These are phyloP conservation scores for Epicoccum nigrum DNA, from an alignment of 2,329 filamentous ascomycete species.

Conservation along the genomic window DNA sequence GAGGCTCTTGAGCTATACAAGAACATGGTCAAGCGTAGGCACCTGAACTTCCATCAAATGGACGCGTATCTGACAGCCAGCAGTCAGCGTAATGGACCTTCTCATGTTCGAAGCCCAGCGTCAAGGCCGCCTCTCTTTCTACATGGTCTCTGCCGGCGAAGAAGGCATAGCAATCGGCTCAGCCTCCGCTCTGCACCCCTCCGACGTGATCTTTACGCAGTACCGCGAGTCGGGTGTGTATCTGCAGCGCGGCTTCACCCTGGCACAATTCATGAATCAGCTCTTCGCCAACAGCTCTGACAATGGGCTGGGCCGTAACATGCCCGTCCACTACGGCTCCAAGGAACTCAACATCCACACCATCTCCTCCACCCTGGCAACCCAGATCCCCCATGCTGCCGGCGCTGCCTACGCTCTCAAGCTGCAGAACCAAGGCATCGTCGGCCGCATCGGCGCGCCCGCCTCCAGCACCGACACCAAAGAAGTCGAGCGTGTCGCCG, in stretches of 20 bases:
- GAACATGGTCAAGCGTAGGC: conserved; percentile 65
- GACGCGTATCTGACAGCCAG: neutral
- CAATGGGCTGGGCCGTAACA: conserved; percentile 81
- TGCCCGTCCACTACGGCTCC: conserved; percentile 96
- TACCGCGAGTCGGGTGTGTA: conserved; percentile 95
- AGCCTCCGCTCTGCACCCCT: conserved; percentile 79
- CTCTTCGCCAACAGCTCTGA: conserved; percentile 88
- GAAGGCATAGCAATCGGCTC: conserved; percentile 93
- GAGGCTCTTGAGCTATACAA: conserved; percentile 67
- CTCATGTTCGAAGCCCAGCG: conserved; percentile 98
- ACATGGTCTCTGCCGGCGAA: conserved; percentile 94
- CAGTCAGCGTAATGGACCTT: conserved; percentile 85
- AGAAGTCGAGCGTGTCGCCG: conserved; percentile 63
- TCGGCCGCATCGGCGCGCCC: conserved; percentile 55
- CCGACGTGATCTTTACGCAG: conserved; percentile 91
- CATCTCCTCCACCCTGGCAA: conserved; percentile 83
- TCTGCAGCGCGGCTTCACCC: conserved; percentile 82
- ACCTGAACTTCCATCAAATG: neutral
- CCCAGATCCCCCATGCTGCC: conserved; percentile 85
- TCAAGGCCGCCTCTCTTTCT: conserved; percentile 92
- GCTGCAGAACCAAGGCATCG: conserved; percentile 74
- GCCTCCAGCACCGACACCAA: neutral
- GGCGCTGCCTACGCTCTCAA: conserved; percentile 89
- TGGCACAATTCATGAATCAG: conserved; percentile 93
- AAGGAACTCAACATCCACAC: conserved; percentile 85